Conservation (phyloP, 1,139 yeast genomes). For the Diutina ranongensis region DNA sequence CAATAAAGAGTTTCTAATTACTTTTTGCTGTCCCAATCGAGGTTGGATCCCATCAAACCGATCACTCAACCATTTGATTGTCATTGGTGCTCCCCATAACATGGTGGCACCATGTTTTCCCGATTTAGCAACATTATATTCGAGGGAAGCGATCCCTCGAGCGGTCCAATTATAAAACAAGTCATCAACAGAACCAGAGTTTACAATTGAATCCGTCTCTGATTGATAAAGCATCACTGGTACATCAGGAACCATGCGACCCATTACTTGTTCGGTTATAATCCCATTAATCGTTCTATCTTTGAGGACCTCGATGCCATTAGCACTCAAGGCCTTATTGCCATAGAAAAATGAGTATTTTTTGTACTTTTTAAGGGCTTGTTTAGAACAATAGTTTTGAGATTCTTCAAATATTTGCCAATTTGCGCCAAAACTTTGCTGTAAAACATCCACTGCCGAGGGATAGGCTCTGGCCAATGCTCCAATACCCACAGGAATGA, state of each 20-base stretch:
- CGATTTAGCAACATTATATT: slow-evolving; percentile 15
- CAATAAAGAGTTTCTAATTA: neutral
- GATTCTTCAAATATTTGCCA: neutral
- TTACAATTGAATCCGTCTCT: slow-evolving; percentile 9
- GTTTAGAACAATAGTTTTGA: slow-evolving; percentile 8
- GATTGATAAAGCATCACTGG: slow-evolving; percentile 11
- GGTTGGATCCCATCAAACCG: slow-evolving; percentile 11
- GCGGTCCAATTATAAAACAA: slow-evolving; percentile 8
- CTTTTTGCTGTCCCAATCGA: slow-evolving; percentile 14
- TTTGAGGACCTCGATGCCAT: slow-evolving; percentile 13
- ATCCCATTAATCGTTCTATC: slow-evolving; percentile 6
- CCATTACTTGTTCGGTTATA: slow-evolving; percentile 8
- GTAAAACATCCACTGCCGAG: slow-evolving; percentile 8
- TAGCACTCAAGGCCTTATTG: slow-evolving; percentile 9
- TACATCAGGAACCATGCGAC: slow-evolving; percentile 9
- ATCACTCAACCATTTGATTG: slow-evolving; percentile 10
- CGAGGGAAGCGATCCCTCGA: slow-evolving; percentile 9
- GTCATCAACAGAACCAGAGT: slow-evolving; percentile 7
- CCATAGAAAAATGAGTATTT: slow-evolving; percentile 13
- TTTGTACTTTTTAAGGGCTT: slow-evolving; percentile 9
- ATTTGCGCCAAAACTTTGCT: neutral
- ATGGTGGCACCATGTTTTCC: slow-evolving; percentile 15
- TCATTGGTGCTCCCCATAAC: slow-evolving; percentile 7
- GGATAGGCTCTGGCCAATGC: slow-evolving; percentile 22
- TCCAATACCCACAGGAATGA: slow-evolving; percentile 16